phyloP scores from a whole-genome alignment of 345 rosid genomes.

The Salix arbutifolia region DNA sequence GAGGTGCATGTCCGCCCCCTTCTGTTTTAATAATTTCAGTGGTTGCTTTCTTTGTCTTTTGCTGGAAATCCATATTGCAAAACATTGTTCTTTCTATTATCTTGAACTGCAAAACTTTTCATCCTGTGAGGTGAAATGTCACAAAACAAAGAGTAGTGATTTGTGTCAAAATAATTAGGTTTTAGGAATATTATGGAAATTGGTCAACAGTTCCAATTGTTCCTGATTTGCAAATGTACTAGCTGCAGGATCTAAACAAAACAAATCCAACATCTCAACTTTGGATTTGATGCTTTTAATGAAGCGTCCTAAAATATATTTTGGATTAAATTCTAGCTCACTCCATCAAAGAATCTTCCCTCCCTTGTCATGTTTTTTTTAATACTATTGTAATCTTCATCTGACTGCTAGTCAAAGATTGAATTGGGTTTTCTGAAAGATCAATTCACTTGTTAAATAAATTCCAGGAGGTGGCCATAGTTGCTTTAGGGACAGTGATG shows the following conservation, averaged over 20 bases:
- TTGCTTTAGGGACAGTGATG: slow-evolving; percentile 88
- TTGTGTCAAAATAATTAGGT: background rate
- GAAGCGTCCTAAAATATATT: background rate
- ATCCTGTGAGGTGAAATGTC: background rate
- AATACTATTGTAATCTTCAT: background rate
- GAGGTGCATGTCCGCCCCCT: slow-evolving; percentile 40
- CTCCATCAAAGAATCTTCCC: background rate
- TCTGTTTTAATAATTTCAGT: background rate
- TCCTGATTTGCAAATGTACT: background rate
- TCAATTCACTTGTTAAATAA: background rate
- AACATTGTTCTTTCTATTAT: background rate
- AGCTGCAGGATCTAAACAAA: slow-evolving; percentile 1
- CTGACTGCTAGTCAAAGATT: background rate
- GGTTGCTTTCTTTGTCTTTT: background rate
- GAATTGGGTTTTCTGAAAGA: background rate
- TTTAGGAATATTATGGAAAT: background rate
- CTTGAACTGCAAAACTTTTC: background rate
- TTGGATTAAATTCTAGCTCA: background rate
- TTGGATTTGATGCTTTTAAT: background rate
- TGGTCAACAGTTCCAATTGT: background rate
- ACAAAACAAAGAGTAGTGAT: background rate
- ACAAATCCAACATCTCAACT: background rate
- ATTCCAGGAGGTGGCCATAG: slow-evolving; percentile 92
- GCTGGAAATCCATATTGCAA: background rate
- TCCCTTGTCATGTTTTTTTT: background rate